Evolutionary conservation across 257 asterid species (phyloP).

Genomic region (Oldenlandia corymbosa): DNA sequence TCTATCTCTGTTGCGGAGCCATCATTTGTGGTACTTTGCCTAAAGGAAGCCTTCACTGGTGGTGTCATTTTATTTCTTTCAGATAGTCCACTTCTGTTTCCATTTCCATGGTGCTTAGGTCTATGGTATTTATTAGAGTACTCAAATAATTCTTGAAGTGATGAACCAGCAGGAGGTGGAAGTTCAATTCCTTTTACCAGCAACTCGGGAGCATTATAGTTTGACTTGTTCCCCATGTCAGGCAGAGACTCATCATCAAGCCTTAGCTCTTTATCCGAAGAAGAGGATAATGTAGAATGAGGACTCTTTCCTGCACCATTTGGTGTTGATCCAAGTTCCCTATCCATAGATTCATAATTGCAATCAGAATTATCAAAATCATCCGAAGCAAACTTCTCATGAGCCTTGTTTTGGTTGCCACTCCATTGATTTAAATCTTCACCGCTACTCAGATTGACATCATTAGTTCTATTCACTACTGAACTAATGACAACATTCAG

Average conservation of each 20-base stretch:
- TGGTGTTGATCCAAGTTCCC: slow-evolving; percentile 28
- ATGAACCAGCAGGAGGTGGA: slow-evolving; percentile 49
- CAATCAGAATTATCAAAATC: slow-evolving; percentile 58
- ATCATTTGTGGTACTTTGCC: slow-evolving; percentile 38
- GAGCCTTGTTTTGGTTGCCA: slow-evolving; percentile 27
- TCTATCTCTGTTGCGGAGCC: slow-evolving; percentile 72
- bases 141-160: slow-evolving; percentile 66
- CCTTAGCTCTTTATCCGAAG: slow-evolving; percentile 48
- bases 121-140: slow-evolving; percentile 43
- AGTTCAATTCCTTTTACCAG: slow-evolving; percentile 32
- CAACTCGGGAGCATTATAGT: slow-evolving; percentile 26
- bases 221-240: slow-evolving; percentile 21
- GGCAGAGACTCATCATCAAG: slow-evolving; percentile 13
- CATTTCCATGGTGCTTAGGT: slow-evolving; percentile 32
- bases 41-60: slow-evolving; percentile 23
- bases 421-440: slow-evolving; percentile 18
- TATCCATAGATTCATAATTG: slow-evolving; percentile 58
- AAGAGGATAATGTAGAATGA: slow-evolving; percentile 34
- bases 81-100: slow-evolving; percentile 43
- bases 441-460: slow-evolving; percentile 17
- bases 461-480: slow-evolving; percentile 27
- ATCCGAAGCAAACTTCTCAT: slow-evolving; percentile 46
- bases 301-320: slow-evolving; percentile 28
- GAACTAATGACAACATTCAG: slow-evolving; percentile 33
- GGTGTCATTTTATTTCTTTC: slow-evolving; percentile 34